Percentiles rank a stretch among this genome's conserved stretches.
These are phyloP conservation scores for Carallia brachiata DNA, from an alignment of 345 rosid genomes.

Conservation along the genomic window DNA sequence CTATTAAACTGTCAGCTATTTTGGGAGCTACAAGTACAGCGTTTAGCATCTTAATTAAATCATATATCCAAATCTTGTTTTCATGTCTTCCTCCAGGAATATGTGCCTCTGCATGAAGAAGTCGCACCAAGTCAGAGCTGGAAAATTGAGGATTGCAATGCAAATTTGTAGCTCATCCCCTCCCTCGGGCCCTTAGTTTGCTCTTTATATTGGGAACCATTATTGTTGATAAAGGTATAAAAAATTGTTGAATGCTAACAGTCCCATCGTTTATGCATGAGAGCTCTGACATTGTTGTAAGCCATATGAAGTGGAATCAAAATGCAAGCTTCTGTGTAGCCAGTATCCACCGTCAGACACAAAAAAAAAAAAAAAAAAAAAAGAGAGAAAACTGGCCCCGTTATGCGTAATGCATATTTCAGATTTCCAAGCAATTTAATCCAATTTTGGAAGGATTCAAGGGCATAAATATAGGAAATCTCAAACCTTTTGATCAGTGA, in stretches of 20 bases:
- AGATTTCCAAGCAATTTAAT: neutral
- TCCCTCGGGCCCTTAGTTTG: neutral
- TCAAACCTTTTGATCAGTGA: neutral
- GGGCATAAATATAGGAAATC: neutral
- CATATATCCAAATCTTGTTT: neutral
- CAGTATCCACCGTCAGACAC: neutral
- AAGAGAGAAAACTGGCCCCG: too few relatives aligned
- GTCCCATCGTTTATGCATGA: too few relatives aligned
- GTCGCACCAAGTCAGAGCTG: conserved; percentile 33
- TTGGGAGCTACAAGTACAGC: neutral
- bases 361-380: too few relatives aligned
- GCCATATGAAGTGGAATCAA: neutral
- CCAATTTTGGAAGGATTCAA: neutral
- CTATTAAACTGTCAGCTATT: neutral
- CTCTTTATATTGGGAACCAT: neutral
- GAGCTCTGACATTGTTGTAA: neutral
- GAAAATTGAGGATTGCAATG: conserved; percentile 9
- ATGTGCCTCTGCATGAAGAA: conserved; percentile 41
- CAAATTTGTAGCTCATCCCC: conserved; percentile 2
- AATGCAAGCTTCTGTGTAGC: neutral
- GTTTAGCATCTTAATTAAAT: neutral
- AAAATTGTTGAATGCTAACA: neutral
- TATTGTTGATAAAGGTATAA: neutral
- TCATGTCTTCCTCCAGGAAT: conserved; percentile 39
- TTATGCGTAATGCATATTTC: too few relatives aligned